Evolutionary conservation across 345 rosid species (phyloP).

Genomic region (Bruguiera parviflora): DNA sequence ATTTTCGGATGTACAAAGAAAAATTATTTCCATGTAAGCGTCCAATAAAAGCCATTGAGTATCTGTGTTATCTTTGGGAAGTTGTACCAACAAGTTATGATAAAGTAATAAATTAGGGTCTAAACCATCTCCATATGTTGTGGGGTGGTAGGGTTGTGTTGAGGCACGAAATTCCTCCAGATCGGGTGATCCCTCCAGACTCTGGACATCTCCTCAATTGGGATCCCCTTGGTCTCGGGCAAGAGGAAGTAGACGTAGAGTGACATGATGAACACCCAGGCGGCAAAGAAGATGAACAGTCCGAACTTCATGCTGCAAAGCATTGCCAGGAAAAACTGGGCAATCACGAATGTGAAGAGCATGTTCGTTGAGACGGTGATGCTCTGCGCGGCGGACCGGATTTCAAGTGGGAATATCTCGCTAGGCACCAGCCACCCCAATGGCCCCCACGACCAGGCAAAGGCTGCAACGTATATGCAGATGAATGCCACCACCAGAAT

Average conservation of each 20-base stretch:
- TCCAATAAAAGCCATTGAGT: too few species aligned
- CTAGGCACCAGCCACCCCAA: constrained; percentile 60
- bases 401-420: constrained; percentile 53
- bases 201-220: constrained; percentile 37
- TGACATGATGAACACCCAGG: constrained; percentile 43
- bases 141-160: neutral
- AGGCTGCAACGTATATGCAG: constrained; percentile 43
- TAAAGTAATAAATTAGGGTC: too few species aligned
- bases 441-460: constrained; percentile 71
- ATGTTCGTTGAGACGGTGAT: constrained; percentile 43
- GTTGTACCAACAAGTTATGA: too few species aligned
- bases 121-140: too few species aligned
- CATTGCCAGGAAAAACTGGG: constrained; percentile 47
- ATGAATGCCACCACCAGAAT: constrained; percentile 30
- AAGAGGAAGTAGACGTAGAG: constrained; percentile 32
- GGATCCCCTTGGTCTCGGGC: constrained; percentile 49
- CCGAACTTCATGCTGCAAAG: constrained; percentile 48
- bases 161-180: constrained; percentile 43
- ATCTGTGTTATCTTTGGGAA: too few species aligned
- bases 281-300: constrained; percentile 52
- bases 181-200: constrained; percentile 50
- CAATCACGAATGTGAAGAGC: constrained; percentile 50
- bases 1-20: too few species aligned
- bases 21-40: too few species aligned
- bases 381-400: constrained; percentile 35